Percentiles rank a stretch among this genome's conserved stretches.
Evolutionary conservation across 1,139 yeast genomes (phyloP).

Genomic region (Yamadazyma pseudoaaseri): DNA sequence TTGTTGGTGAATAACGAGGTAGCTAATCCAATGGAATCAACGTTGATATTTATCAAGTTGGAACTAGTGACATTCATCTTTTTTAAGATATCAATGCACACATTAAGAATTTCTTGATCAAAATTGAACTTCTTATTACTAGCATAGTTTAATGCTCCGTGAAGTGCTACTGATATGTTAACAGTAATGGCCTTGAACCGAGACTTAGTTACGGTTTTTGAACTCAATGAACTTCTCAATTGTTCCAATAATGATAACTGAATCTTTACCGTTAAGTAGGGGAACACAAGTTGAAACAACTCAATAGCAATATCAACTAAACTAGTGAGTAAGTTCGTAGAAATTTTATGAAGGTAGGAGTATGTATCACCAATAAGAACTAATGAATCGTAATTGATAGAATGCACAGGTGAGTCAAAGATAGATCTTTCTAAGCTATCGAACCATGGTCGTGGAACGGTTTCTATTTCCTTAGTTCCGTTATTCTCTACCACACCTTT

Average conservation of each 20-base stretch:
- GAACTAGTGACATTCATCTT: slow-evolving; percentile 40
- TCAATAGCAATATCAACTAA: slow-evolving; percentile 78
- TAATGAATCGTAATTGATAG: slow-evolving; percentile 37
- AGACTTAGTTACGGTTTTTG: slow-evolving; percentile 28
- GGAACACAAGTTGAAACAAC: slow-evolving; percentile 68
- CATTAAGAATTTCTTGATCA: slow-evolving; percentile 46
- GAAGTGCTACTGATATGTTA: slow-evolving; percentile 64
- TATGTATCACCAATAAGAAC: slow-evolving; percentile 26
- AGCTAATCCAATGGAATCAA: slow-evolving; percentile 68
- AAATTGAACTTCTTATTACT: slow-evolving; percentile 24
- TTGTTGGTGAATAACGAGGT: slow-evolving; percentile 39
- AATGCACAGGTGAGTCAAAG: slow-evolving; percentile 25
- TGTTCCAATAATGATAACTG: slow-evolving; percentile 86
- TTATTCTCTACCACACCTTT: slow-evolving; percentile 10
- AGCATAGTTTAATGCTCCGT: slow-evolving; percentile 49
- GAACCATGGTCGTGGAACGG: slow-evolving; percentile 24
- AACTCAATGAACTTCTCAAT: slow-evolving; percentile 52
- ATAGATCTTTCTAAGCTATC: slow-evolving; percentile 29
- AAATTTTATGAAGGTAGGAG: slow-evolving; percentile 23
- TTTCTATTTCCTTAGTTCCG: slow-evolving; percentile 4
- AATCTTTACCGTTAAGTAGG: slow-evolving; percentile 72
- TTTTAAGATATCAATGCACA: slow-evolving; percentile 59
- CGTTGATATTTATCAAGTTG: slow-evolving; percentile 49
- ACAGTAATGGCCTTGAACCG: slow-evolving; percentile 52
- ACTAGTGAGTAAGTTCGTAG: slow-evolving; percentile 45